phyloP scores from a whole-genome alignment of 257 asterid species.

The Craterostigma plantagineum region DNA sequence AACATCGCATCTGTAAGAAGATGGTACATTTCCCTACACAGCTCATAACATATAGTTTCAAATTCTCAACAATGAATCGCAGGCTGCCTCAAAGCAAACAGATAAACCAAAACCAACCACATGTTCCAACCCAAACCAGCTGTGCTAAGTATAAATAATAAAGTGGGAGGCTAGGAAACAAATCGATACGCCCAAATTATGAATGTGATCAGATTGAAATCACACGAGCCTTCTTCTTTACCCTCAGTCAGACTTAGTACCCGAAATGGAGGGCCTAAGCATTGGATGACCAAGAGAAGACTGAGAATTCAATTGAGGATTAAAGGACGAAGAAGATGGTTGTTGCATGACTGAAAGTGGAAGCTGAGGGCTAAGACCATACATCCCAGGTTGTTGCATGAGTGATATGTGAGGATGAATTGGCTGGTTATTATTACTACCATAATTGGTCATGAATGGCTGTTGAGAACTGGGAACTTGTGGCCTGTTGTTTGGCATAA shows the following conservation, averaged over 20 bases:
- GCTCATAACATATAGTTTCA: no score
- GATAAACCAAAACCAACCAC: no score
- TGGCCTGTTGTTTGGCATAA: conserved; percentile 44
- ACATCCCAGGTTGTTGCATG: conserved; percentile 61
- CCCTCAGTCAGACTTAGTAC: conserved; percentile 62
- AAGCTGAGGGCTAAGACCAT: conserved; percentile 65
- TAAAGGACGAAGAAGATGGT: conserved; percentile 43
- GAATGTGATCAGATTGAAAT: no score
- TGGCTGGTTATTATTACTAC: conserved; percentile 41
- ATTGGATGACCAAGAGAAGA: conserved; percentile 43
- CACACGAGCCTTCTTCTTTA: conserved; percentile 1
- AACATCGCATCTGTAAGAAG: no score
- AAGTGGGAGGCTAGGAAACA: no score
- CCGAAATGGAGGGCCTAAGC: conserved; percentile 59
- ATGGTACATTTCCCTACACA: no score
- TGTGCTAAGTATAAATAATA: no score
- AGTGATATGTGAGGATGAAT: conserved; percentile 62
- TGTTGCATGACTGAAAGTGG: conserved; percentile 80
- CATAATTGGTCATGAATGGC: conserved; percentile 12
- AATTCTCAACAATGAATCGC: no score
- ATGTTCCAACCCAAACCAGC: no score
- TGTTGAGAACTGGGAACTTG: conserved; percentile 46
- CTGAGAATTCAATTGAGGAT: conserved; percentile 44
- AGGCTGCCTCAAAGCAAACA: no score
- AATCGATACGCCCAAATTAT: no score